Percentiles rank a stretch among this genome's conserved stretches.
phyloP scores from a whole-genome alignment of 768 basidiomycete genomes.

The Mycena chlorophos region DNA sequence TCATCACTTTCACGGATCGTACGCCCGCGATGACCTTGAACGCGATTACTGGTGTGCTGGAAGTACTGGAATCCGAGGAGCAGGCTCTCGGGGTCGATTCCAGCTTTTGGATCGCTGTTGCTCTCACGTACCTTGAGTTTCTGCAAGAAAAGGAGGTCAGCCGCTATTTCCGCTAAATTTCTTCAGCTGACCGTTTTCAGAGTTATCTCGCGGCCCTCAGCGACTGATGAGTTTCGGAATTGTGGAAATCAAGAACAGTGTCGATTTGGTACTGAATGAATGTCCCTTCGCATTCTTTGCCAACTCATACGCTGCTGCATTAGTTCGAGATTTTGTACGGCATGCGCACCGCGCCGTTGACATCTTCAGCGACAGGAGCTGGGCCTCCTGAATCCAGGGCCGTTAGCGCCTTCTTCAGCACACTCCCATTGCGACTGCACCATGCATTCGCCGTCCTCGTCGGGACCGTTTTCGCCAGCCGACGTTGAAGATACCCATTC shows the following conservation, averaged over 20 bases:
- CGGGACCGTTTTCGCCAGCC: too few species aligned
- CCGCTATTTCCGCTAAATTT: slow-evolving; percentile 5
- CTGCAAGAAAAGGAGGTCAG: slow-evolving; percentile 76
- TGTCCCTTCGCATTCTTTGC: too few species aligned
- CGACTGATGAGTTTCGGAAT: slow-evolving; percentile 28
- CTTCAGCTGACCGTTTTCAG: slow-evolving; percentile 30
- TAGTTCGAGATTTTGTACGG: too few species aligned
- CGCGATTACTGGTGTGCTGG: slow-evolving; percentile 61
- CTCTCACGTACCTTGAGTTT: slow-evolving; percentile 75
- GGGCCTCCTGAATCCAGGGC: too few species aligned
- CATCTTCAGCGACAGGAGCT: too few species aligned
- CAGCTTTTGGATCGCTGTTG: slow-evolving; percentile 76
- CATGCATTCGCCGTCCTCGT: too few species aligned
- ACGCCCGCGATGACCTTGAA: slow-evolving; percentile 65
- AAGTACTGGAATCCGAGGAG: slow-evolving; percentile 59
- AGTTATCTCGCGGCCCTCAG: slow-evolving; percentile 57
- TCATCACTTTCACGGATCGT: slow-evolving; percentile 70
- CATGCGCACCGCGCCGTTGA: too few species aligned
- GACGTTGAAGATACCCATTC: too few species aligned
- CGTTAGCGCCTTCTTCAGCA: too few species aligned
- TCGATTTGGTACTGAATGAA: slow-evolving; percentile 7
- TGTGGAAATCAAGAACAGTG: neutral
- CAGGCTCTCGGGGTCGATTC: slow-evolving; percentile 65
- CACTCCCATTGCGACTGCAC: too few species aligned
- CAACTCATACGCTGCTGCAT: too few species aligned